Evolutionary conservation across 2,329 filamentous ascomycete species (phyloP).

Genomic region (Neonectria faginata): DNA sequence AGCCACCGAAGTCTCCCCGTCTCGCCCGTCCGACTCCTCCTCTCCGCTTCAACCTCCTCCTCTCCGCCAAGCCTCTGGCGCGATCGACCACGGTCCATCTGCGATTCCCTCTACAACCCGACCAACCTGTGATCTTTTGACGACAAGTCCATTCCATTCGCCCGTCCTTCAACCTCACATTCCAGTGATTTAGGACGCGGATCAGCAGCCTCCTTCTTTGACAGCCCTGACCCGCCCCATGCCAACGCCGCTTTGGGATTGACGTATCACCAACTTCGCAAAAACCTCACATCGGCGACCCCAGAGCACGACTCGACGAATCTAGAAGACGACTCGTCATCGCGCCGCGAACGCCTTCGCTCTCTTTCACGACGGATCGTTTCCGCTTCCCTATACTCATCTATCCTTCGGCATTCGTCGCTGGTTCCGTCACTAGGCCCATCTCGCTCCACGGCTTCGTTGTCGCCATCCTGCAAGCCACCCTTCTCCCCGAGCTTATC

Average conservation of each 20-base stretch:
- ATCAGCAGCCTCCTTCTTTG: conserved; percentile 29
- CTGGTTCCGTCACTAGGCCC: conserved; percentile 26
- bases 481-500: conserved; percentile 30
- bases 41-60: conserved; percentile 20
- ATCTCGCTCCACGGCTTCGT: conserved; percentile 26
- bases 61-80: conserved; percentile 36
- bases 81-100: conserved; percentile 38
- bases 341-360: conserved; percentile 22
- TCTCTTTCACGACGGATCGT: conserved; percentile 26
- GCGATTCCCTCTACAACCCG: conserved; percentile 8
- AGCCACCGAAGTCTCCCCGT: conserved; percentile 41
- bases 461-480: conserved; percentile 33
- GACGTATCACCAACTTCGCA: conserved; percentile 34
- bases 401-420: conserved; percentile 30
- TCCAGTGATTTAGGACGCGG: conserved; percentile 39
- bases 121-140: conserved; percentile 9
- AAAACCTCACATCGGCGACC: conserved; percentile 34
- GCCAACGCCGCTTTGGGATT: conserved; percentile 41
- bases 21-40: conserved; percentile 22
- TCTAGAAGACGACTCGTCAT: conserved; percentile 1
- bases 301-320: conserved; percentile 19
- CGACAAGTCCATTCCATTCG: conserved; percentile 36
- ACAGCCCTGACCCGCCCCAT: conserved; percentile 33
- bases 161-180: conserved; percentile 39
- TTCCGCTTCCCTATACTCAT: conserved; percentile 30